Percentiles rank a stretch among this genome's conserved stretches.
Conservation (phyloP, 2,329 filamentous ascomycete genomes). For the Hypoxylon sp. region DNA sequence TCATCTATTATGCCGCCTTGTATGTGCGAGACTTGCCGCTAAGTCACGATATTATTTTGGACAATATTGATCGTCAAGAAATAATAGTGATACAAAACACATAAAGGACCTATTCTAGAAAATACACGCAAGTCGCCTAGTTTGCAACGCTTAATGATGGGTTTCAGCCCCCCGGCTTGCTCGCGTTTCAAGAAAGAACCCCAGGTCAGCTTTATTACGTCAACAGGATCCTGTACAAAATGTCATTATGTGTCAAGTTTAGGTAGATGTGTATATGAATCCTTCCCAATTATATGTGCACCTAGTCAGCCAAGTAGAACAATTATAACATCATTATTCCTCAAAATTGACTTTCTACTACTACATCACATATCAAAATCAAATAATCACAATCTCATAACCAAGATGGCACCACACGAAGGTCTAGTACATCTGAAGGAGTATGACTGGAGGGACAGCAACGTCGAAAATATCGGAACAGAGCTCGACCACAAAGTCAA, state of each 20-base stretch:
- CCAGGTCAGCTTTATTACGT: conserved; percentile 34
- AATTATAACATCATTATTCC: too few species aligned
- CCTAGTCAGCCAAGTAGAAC: too few species aligned
- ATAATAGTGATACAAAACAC: too few species aligned
- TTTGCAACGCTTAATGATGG: too few species aligned
- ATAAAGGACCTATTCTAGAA: too few species aligned
- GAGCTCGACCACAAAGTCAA: conserved; percentile 74
- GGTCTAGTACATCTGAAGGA: conserved; percentile 69
- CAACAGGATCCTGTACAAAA: conserved; percentile 25
- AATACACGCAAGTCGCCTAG: too few species aligned
- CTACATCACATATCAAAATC: background rate
- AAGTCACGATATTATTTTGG: too few species aligned
- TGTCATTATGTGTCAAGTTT: conserved; percentile 3
- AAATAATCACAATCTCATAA: conserved; percentile 1
- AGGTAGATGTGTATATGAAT: conserved; percentile 1
- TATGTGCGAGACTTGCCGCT: too few species aligned
- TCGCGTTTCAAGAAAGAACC: conserved; percentile 11
- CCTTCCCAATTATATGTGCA: background rate
- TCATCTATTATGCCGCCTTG: too few species aligned
- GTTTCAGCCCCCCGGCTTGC: conserved; percentile 33
- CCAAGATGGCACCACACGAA: conserved; percentile 66
- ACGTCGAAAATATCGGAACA: conserved; percentile 70
- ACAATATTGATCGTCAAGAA: too few species aligned
- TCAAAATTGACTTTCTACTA: too few species aligned
- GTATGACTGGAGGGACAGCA: conserved; percentile 74